Percentiles rank a stretch among this genome's conserved stretches.
These are phyloP conservation scores for Cercophora newfieldiana DNA, from an alignment of 495 filamentous ascomycete species.

Conservation along the genomic window DNA sequence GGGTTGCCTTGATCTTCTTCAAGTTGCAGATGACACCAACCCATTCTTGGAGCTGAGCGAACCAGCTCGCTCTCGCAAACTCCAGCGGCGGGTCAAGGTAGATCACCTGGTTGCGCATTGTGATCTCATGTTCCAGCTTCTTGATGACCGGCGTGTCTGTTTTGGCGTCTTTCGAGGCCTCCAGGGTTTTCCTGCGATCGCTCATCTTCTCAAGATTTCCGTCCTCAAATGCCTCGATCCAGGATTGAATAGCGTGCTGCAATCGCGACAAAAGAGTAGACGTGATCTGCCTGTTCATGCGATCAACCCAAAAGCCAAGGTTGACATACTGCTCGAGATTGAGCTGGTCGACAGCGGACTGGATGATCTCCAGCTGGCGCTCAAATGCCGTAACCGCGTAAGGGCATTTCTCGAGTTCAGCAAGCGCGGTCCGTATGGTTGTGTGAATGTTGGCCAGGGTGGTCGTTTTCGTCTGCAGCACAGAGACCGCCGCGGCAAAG, in stretches of 20 bases:
- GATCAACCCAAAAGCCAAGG: slow-evolving; percentile 79
- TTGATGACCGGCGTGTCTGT: slow-evolving; percentile 59
- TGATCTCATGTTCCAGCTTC: slow-evolving; percentile 81
- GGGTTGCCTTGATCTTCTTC: slow-evolving; percentile 86
- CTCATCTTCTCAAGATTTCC: slow-evolving; percentile 51
- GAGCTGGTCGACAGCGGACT: slow-evolving; percentile 88
- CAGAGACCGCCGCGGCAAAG: slow-evolving; percentile 78
- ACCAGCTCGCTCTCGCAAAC: slow-evolving; percentile 90
- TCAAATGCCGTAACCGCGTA: slow-evolving; percentile 77
- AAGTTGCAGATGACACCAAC: slow-evolving; percentile 89
- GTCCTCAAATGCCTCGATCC: slow-evolving; percentile 80
- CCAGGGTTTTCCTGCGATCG: slow-evolving; percentile 46
- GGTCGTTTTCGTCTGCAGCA: slow-evolving; percentile 81
- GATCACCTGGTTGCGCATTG: slow-evolving; percentile 95
- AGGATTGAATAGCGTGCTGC: slow-evolving; percentile 74
- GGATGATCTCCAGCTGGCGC: slow-evolving; percentile 76
- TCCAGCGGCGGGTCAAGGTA: slow-evolving; percentile 92
- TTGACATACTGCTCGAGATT: slow-evolving; percentile 96
- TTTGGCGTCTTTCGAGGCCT: slow-evolving; percentile 37
- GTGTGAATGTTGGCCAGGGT: slow-evolving; percentile 75
- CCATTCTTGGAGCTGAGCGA: slow-evolving; percentile 89
- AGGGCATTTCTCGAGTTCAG: slow-evolving; percentile 80
- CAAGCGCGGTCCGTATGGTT: slow-evolving; percentile 78
- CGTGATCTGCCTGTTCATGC: slow-evolving; percentile 83
- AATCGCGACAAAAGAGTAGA: slow-evolving; percentile 72